Base-by-base conservation (phyloP, 768 basidiomycete species). In the Filobasidium wieringae region DNA sequence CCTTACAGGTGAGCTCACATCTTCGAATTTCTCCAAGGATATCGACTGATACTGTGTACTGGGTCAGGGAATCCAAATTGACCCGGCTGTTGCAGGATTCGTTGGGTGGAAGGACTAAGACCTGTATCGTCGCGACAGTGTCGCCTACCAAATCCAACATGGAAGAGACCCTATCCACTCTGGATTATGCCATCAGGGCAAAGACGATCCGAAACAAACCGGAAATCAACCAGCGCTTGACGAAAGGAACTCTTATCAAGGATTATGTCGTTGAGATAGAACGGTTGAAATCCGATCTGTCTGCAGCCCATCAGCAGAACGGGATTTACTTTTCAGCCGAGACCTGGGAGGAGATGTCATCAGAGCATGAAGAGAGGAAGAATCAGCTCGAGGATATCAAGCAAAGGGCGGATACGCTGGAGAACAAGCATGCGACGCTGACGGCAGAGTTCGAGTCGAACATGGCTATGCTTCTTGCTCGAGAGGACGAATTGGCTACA, bases 61-160 rank as follows among this genome's bases (percentile, higher is more conserved):
- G 41, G 4, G 7, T 24, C 37, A 67, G 66, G 27, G 95, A 99
- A 75, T 96, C 93, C 2, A 97, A 97, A 70, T 84, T 99, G 53
- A 99, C 95, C 14, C 87, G 95, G 33, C 80, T 99, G 9, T 80
- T 99, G 4, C 93, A 97, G 84, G 95, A 99, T 75, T 99, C 95
- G n/a, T 79, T 99, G 4, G 95, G 95, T 6, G 95, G 95, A 0
- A 81, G 84, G 31, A 99, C 95, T 6, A 97, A 96, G 76, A 99
- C 95, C 0, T 93, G 90, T 66, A 90, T 99, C 68, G 87, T 99
- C 61, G 95, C 92, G 0, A 97, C 95, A 6, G 82, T 96, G 66
- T 93, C 90, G 8, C 93, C 95, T 0, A 87, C 89, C 4, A 83
- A 88, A 24, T 87, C 84, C 26, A 96, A 93, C 69, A 81, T 93